Percentiles rank a stretch among this genome's conserved stretches.
Conservation (phyloP, 2,329 filamentous ascomycete genomes). For the Alternaria panax region DNA sequence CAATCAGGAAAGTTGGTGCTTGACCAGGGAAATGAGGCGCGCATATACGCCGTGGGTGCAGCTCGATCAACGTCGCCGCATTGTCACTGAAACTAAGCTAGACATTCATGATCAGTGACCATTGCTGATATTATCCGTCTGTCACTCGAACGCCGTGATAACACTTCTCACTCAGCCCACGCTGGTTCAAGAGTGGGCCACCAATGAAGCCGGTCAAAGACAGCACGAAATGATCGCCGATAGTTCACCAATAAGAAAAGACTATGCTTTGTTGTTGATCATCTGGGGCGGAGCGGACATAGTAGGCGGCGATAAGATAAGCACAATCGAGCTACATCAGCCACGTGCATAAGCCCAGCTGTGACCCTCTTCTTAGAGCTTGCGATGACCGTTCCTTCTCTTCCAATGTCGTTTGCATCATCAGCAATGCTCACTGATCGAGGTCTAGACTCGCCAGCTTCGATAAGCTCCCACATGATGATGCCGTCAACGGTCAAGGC, state of each 20-base stretch:
- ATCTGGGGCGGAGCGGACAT: background rate
- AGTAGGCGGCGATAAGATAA: conserved; percentile 2
- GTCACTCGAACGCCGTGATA: background rate
- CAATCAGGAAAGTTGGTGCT: background rate
- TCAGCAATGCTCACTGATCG: background rate
- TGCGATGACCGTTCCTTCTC: background rate
- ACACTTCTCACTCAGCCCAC: background rate
- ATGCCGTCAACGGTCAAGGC: conserved; percentile 1
- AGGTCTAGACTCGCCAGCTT: background rate
- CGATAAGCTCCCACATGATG: conserved; percentile 4
- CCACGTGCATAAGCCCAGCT: background rate
- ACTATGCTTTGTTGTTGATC: conserved; percentile 1
- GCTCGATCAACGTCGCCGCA: conserved; percentile 1
- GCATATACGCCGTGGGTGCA: background rate
- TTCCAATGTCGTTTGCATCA: background rate
- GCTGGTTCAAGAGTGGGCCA: background rate
- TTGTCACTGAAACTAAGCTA: background rate
- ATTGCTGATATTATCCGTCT: conserved; percentile 3
- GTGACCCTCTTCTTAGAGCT: background rate
- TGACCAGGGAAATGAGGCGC: conserved; percentile 19
- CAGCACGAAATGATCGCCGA: background rate
- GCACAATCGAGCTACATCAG: background rate
- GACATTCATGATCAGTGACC: background rate
- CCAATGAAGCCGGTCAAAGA: background rate
- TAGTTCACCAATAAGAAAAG: background rate